Base-by-base conservation (phyloP, 1,284 basidiomycete species). In the Heterobasidion occidentale region DNA sequence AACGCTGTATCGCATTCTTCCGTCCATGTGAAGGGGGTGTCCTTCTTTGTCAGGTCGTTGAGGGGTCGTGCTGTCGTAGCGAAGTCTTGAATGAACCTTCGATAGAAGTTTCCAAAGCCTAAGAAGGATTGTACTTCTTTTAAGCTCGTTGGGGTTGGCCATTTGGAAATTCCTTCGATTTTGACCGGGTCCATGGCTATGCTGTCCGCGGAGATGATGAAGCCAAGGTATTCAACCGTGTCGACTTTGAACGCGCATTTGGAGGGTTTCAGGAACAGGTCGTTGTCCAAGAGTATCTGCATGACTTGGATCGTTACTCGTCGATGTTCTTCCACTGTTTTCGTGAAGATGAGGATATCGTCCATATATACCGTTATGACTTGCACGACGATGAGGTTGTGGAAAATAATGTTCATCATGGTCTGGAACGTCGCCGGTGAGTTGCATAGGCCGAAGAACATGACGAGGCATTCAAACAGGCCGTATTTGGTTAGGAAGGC, bases 1-100 rank as follows among this genome's bases (percentile, higher is more conserved):
- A 76, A 75, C 0, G 70, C 69, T 7, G 7, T 51, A 33, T 51
- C 47, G 27, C 48, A 55, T 15, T 57, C 62, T 27, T 56, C 65
- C 64, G 33, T 63, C 67, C 67, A 71, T 0, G 46, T 9, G 46
- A 59, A 27, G 3, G 20, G 20, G 3, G 27, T 71, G 2, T 52
- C 15, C 50, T 2, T 20, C 1, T 9, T 33, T 6, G 27, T 47
- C 5, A 47, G 46, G 17, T 47, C 17, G 7, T 17, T 14, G 0
- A 47, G 46, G n/a, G 46, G 46, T 17, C 19, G 9, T 3, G 46
- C 9, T 2, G 8, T 2, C 0, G 11, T 14, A 1, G 46, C n/a
- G 8, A 15, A 47, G 2, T 19, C 46, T 4, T 47, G 3, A 0
- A 47, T 47, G 27, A 47, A 47, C 4, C 46, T 2, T 2, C 46